A percentile compares a stretch with the other conserved stretches of the same genome.
Evolutionary conservation across 148 eudicot species (phyloP).

Genomic region (Amaranthus cruentus): DNA sequence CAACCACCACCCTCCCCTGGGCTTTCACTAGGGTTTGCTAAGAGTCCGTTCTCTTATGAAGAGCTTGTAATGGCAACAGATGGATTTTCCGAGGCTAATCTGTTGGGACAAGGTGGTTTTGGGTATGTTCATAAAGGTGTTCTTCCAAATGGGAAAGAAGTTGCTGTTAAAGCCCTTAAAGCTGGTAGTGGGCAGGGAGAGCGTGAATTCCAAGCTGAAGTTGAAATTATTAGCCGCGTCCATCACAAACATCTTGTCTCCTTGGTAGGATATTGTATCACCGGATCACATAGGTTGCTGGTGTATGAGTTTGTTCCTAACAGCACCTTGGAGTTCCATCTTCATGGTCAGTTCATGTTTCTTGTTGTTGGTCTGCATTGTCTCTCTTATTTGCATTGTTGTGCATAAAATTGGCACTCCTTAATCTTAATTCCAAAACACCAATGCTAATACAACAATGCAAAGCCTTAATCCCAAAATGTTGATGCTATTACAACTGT

Average conservation of each 20-base stretch:
- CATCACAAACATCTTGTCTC: slow-evolving; percentile 99
- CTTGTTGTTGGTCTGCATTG: not conserved
- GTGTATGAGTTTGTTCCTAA: slow-evolving; percentile 95
- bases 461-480: no score
- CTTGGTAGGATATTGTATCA: slow-evolving; percentile 90
- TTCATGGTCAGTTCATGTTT: slow-evolving; percentile 35
- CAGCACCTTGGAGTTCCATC: slow-evolving; percentile 65
- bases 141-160: slow-evolving; percentile 93
- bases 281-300: slow-evolving; percentile 77
- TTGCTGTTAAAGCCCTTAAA: slow-evolving; percentile 87
- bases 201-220: slow-evolving; percentile 93
- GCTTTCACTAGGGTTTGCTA: slow-evolving; percentile 59
- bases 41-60: slow-evolving; percentile 79
- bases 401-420: not conserved
- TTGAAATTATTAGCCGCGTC: slow-evolving; percentile 92
- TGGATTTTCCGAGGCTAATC: slow-evolving; percentile 76
- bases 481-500: no score
- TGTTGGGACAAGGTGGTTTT: slow-evolving; percentile 97
- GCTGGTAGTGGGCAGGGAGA: slow-evolving; percentile 97
- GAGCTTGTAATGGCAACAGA: slow-evolving; percentile 88
- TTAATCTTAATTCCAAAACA: no score
- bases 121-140: slow-evolving; percentile 91
- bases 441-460: no score
- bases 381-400: not conserved
- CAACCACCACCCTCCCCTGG: slow-evolving; percentile 81